Evolutionary conservation across 805 yeast genomes (phyloP).

Genomic region (Kregervanrija fluxuum): DNA sequence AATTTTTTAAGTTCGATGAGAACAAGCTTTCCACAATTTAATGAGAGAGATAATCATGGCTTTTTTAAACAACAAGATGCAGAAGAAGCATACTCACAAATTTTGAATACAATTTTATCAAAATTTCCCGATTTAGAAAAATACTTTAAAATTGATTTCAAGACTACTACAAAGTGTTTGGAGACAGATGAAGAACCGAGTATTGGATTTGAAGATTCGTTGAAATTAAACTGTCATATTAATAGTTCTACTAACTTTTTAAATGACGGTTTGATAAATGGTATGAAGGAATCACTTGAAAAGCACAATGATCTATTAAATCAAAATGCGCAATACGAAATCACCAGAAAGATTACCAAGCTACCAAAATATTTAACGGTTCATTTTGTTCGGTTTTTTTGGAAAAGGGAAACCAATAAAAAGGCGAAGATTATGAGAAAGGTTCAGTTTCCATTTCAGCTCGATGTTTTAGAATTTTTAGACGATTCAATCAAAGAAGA

Average conservation of each 20-base stretch:
- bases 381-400: slow-evolving; percentile 89
- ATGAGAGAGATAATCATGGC: slow-evolving; percentile 67
- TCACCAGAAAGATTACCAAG: slow-evolving; percentile 54
- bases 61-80: slow-evolving; percentile 94
- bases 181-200: slow-evolving; percentile 39
- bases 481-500: slow-evolving; percentile 67
- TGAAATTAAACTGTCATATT: slow-evolving; percentile 85
- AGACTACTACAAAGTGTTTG: slow-evolving; percentile 54
- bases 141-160: slow-evolving; percentile 59
- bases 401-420: slow-evolving; percentile 88
- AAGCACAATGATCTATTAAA: slow-evolving; percentile 68
- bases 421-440: slow-evolving; percentile 91
- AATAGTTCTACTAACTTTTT: slow-evolving; percentile 78
- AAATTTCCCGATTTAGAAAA: slow-evolving; percentile 47
- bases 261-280: slow-evolving; percentile 72
- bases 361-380: slow-evolving; percentile 85
- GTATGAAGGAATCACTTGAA: slow-evolving; percentile 69
- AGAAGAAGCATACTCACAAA: slow-evolving; percentile 90
- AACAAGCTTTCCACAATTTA: slow-evolving; percentile 77
- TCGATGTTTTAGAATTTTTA: slow-evolving; percentile 80
- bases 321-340: slow-evolving; percentile 62
- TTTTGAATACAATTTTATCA: slow-evolving; percentile 45
- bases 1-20: slow-evolving; percentile 61
- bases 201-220: slow-evolving; percentile 46
- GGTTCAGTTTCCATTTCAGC: slow-evolving; percentile 90